A percentile compares a stretch with the other conserved stretches of the same genome.
These are phyloP conservation scores for Cruciata laevipes DNA, from an alignment of 257 asterid species.

Conservation along the genomic window DNA sequence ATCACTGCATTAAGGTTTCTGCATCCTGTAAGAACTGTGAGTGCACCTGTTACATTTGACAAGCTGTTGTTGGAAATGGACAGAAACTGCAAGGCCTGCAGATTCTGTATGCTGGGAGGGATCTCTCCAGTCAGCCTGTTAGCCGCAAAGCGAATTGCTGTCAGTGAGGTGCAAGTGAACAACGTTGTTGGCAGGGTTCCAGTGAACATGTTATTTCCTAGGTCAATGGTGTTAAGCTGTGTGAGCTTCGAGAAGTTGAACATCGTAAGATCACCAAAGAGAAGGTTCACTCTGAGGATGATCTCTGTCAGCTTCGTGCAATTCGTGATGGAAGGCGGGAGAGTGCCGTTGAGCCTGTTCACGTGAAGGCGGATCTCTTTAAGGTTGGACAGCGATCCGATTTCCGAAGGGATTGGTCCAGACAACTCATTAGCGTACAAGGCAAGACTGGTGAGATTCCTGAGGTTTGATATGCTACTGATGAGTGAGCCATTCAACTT, in stretches of 20 bases:
- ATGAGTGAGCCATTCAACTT: conserved; percentile 52
- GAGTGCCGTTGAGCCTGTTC: conserved; percentile 59
- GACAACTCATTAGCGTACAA: conserved; percentile 54
- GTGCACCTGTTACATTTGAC: conserved; percentile 59
- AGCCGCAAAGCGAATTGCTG: conserved; percentile 70
- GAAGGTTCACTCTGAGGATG: conserved; percentile 66
- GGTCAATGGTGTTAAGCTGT: conserved; percentile 54
- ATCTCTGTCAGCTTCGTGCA: conserved; percentile 53
- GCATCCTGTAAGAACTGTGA: conserved; percentile 57
- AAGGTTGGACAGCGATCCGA: conserved; percentile 57
- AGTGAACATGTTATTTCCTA: conserved; percentile 61
- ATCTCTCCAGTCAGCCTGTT: conserved; percentile 63
- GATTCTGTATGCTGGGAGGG: conserved; percentile 40
- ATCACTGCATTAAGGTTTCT: conserved; percentile 58
- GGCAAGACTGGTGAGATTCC: conserved; percentile 47
- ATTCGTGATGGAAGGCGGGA: conserved; percentile 64
- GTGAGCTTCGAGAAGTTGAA: conserved; percentile 66
- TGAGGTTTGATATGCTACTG: conserved; percentile 42
- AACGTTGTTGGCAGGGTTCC: conserved; percentile 68
- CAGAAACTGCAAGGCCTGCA: conserved; percentile 71
- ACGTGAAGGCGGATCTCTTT: conserved; percentile 68
- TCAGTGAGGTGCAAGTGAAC: conserved; percentile 61
- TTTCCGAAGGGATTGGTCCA: conserved; percentile 55
- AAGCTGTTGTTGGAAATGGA: conserved; percentile 78
- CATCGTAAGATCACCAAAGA: conserved; percentile 63